Evolutionary conservation across 441 rosid species (phyloP).

Genomic region (Gossypium schwendimanii): DNA sequence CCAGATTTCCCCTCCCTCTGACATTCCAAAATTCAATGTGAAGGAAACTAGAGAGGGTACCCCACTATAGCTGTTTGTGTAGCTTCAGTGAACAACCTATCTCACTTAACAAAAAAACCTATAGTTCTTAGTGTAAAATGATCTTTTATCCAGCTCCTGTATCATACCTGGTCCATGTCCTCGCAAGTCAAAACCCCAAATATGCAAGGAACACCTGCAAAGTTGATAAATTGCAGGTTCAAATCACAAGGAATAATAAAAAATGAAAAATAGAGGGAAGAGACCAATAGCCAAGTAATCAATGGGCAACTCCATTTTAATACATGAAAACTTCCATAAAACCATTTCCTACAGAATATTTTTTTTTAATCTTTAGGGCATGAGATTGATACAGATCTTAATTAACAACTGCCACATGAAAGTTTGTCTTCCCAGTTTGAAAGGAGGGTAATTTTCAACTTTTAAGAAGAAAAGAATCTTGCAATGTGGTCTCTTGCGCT

Average conservation of each 20-base stretch:
- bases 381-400: not conserved
- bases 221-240: slow-evolving; percentile 3
- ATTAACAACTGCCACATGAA: not conserved
- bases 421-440: not conserved
- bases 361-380: not conserved
- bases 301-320: not conserved
- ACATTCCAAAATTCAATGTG: not conserved
- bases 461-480: not conserved
- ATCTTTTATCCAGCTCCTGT: not conserved
- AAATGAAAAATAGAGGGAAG: not conserved
- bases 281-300: not conserved
- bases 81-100: not conserved
- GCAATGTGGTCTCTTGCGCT: not conserved
- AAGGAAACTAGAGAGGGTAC: not conserved
- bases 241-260: not conserved
- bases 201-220: slow-evolving; percentile 80
- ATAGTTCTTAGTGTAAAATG: not conserved
- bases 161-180: slow-evolving; percentile 78
- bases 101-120: not conserved
- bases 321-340: not conserved
- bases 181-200: slow-evolving; percentile 90
- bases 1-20: not conserved
- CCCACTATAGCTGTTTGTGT: not conserved
- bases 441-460: not conserved
- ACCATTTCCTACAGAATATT: not conserved